Base-by-base conservation (phyloP, 1,139 yeast genomes). In the Yamadazyma songkhlaensis region DNA sequence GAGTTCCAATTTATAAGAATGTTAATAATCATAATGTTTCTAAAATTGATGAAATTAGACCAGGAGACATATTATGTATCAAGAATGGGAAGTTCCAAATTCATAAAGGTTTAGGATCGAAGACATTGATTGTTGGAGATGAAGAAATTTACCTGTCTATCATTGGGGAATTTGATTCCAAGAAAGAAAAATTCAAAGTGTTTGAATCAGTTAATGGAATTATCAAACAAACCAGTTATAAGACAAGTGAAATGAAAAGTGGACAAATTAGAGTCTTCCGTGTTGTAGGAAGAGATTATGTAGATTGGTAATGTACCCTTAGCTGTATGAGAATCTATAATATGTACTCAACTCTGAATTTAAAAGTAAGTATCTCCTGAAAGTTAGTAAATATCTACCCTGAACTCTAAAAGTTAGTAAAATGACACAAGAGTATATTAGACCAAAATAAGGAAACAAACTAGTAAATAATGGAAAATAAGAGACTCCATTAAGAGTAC, bases 211-310 rank as follows among this genome's bases (percentile, higher is more conserved):
- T 72, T 38, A 58, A 66, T 30, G 84, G 84, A 2, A 74, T 73
- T 43, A 68, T 84, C 30, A 75, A 67, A 44, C 77, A 74, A 44
- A 83, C 79, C 35, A 72, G 83, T 36, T 85, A 83, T 59, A 80
- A 80, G 51, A 57, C 89, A 17, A 64, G 76, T 9, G 95, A 88
- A 39, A 72, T 92, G 74, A 82, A 77, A 57, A 69, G 78, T 42
- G 98, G 98, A 4, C 82, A 81, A 50, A 66, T 92, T 13, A 75
- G 88, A 47, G 86, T 88, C 2, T 90, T 81, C 59, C 77, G 97
- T 54, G 40, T 46, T 5, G 50, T 49, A 12, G 42, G 48, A 20
- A 40, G 41, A 25, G 46, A 43, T 22, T 49, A 46, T 31, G 50
- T 49, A 12, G 43, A 37, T 25, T 40, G 43, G 43, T 35, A 36